A percentile compares a stretch with the other conserved stretches of the same genome.
Conservation (phyloP, 2,329 filamentous ascomycete species). For the Chlorencoelia australis region DNA sequence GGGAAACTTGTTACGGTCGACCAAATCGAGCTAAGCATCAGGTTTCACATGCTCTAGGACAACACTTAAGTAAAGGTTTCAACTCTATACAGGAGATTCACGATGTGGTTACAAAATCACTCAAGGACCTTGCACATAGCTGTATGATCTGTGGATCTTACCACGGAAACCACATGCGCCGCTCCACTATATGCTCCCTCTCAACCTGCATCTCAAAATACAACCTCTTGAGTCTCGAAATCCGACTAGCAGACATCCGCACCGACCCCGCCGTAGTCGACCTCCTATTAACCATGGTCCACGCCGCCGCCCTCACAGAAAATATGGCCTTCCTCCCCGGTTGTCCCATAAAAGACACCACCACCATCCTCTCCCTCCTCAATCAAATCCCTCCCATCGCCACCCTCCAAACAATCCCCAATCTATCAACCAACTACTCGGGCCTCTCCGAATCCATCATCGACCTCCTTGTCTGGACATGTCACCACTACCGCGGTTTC, state of each 20-base stretch:
- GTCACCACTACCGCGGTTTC: constrained; percentile 7
- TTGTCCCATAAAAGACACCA: constrained; percentile 1
- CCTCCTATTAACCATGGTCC: constrained; percentile 6
- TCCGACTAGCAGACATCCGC: constrained; percentile 5
- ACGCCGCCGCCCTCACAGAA: constrained; percentile 1
- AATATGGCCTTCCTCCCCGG: constrained; percentile 4
- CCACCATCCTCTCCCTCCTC: neutral
- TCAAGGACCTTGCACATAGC: no score
- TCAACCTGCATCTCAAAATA: constrained; percentile 1
- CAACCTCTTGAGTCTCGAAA: neutral
- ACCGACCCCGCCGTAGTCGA: constrained; percentile 8
- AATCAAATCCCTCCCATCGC: constrained; percentile 2
- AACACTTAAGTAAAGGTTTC: no score
- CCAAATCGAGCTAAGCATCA: no score
- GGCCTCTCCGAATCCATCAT: neutral
- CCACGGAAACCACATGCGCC: neutral
- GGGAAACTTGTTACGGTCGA: no score
- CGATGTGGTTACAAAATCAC: no score
- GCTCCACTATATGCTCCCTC: neutral
- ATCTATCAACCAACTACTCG: neutral
- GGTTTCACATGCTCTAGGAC: no score
- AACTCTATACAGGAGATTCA: no score
- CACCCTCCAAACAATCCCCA: neutral
- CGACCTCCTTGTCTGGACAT: constrained; percentile 7
- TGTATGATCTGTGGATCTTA: neutral